These are phyloP conservation scores for Ustilago vetiveriae DNA, from an alignment of 1,284 basidiomycete genomes.

Conservation along the genomic window DNA sequence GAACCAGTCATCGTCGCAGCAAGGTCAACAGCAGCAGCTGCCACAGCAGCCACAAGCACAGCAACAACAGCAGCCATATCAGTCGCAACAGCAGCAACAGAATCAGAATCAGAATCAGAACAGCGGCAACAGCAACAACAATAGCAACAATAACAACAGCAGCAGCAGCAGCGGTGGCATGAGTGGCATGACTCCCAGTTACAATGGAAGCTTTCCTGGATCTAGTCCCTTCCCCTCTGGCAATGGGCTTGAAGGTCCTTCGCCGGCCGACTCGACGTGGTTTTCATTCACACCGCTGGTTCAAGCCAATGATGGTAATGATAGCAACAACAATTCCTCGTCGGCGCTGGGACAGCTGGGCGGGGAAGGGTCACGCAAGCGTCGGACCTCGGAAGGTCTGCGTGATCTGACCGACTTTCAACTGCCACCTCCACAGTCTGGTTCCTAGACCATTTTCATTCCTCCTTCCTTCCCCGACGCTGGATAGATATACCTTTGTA, in stretches of 20 bases:
- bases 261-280: constrained; percentile 54
- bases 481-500: not conserved
- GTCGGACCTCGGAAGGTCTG: constrained; percentile 25
- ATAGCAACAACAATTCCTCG: constrained; percentile 4
- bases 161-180: constrained; percentile 5
- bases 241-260: constrained; percentile 39
- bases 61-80: constrained; percentile 5
- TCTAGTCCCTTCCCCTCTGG: constrained; percentile 31
- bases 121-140: constrained; percentile 1
- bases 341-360: constrained; percentile 47
- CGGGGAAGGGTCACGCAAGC: constrained; percentile 47
- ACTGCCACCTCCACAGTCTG: constrained; percentile 43
- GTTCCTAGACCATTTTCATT: not conserved
- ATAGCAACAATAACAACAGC: constrained; percentile 5
- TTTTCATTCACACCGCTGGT: constrained; percentile 52
- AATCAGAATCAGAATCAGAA: too few relatives aligned
- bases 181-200: constrained; percentile 10
- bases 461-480: not conserved
- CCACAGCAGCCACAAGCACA: constrained; percentile 9
- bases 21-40: not conserved
- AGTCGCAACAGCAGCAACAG: constrained; percentile 6
- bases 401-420: constrained; percentile 39
- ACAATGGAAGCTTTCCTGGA: constrained; percentile 9
- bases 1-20: constrained; percentile 11
- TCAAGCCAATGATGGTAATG: constrained; percentile 23